These are phyloP conservation scores for Rusavskia elegans DNA, from an alignment of 495 filamentous ascomycete species.

Conservation along the genomic window DNA sequence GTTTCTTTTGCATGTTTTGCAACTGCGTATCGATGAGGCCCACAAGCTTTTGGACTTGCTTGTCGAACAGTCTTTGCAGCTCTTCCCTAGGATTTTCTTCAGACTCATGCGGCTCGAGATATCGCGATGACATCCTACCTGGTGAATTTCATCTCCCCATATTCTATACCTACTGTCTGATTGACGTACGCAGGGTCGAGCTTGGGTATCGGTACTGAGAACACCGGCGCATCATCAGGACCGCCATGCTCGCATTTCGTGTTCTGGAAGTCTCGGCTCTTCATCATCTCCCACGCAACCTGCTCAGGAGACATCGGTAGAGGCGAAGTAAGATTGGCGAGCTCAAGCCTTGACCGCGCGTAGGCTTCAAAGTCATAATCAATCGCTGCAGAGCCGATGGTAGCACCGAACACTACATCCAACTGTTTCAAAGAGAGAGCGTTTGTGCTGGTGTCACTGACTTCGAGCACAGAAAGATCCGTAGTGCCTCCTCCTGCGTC, in stretches of 20 bases:
- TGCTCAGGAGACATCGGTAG: constrained; percentile 1
- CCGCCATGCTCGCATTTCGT: constrained; percentile 21
- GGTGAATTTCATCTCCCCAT: constrained; percentile 23
- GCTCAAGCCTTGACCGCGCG: constrained; percentile 3
- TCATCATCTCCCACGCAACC: constrained; percentile 13
- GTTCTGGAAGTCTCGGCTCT: constrained; percentile 13
- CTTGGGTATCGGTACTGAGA: constrained; percentile 16
- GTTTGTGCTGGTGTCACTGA: constrained; percentile 10
- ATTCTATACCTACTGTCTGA: constrained; percentile 13
- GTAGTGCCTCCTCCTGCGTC: constrained; percentile 32
- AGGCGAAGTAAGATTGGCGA: constrained; percentile 2
- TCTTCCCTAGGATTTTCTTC: constrained; percentile 14
- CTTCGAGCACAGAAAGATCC: constrained; percentile 10
- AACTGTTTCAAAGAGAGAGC: constrained; percentile 22
- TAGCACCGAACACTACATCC: constrained; percentile 22
- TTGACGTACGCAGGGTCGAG: constrained; percentile 15
- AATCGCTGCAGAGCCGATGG: constrained; percentile 12
- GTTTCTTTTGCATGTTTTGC: constrained; percentile 11
- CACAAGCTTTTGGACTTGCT: constrained; percentile 22
- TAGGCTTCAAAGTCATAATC: constrained; percentile 11
- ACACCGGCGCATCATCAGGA: constrained; percentile 16
- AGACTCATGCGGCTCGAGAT: neutral
- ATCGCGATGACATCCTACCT: neutral
- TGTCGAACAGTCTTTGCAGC: constrained; percentile 22
- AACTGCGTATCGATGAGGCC: constrained; percentile 22